Evolutionary conservation across 75 land plant genomes (phyloP).

Genomic region (Ceratopteris richardii): DNA sequence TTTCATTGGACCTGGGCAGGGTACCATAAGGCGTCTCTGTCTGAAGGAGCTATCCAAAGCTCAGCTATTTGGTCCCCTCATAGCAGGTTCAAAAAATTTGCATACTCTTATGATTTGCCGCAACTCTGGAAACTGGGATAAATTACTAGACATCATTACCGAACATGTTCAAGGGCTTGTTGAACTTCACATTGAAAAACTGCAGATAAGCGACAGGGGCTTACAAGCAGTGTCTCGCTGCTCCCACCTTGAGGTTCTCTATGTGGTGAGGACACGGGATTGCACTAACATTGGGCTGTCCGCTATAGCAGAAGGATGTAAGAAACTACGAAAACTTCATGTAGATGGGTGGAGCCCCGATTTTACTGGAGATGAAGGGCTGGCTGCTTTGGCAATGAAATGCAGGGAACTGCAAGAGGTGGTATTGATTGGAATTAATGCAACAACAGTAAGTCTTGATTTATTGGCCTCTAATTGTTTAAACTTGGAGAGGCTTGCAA

Average conservation of each 20-base stretch:
- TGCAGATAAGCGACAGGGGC: conserved; percentile 61
- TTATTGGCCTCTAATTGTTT: conserved; percentile 53
- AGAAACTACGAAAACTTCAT: conserved; percentile 59
- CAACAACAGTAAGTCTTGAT: conserved; percentile 48
- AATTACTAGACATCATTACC: conserved; percentile 38
- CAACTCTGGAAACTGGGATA: conserved; percentile 76
- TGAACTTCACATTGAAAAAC: conserved; percentile 69
- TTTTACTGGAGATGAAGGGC: conserved; percentile 70
- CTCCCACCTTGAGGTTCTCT: conserved; percentile 56
- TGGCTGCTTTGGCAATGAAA: conserved; percentile 40
- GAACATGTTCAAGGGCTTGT: conserved; percentile 32
- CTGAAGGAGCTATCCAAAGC: conserved; percentile 72
- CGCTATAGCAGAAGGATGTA: conserved; percentile 50
- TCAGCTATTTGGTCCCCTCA: conserved; percentile 61
- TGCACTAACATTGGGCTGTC: conserved; percentile 59
- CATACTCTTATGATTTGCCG: conserved; percentile 51
- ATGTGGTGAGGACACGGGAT: conserved; percentile 77
- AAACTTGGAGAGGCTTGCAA: conserved; percentile 62
- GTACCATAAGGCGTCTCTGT: conserved; percentile 40
- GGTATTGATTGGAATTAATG: conserved; percentile 80
- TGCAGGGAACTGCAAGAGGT: conserved; percentile 72
- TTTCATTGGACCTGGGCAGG: conserved; percentile 16
- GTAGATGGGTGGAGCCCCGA: conserved; percentile 85
- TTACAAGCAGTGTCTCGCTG: conserved; percentile 48
- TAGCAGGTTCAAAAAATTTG: conserved; percentile 49